phyloP scores from a whole-genome alignment of 2,329 filamentous ascomycete species.

The Alternaria viburni region DNA sequence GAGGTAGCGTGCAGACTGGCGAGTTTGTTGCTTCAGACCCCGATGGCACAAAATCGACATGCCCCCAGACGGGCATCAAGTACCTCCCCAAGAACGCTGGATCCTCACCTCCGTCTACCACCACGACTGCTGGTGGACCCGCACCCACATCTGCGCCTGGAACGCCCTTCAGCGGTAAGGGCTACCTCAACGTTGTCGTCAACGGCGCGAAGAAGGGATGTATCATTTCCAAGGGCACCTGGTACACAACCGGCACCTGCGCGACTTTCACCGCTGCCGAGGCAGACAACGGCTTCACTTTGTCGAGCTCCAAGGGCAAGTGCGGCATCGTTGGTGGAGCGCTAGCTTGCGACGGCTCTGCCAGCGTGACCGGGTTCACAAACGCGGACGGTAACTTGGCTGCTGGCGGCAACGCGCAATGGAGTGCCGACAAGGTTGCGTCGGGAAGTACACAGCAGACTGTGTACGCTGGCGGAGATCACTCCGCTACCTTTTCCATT shows the following conservation, averaged over 20 bases:
- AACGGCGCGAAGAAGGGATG: slow-evolving; percentile 64
- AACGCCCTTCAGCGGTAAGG: slow-evolving; percentile 62
- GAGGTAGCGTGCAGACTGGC: slow-evolving; percentile 65
- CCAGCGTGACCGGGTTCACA: slow-evolving; percentile 53
- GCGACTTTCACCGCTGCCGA: slow-evolving; percentile 67
- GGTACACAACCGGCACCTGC: slow-evolving; percentile 72
- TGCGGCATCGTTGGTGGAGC: slow-evolving; percentile 63
- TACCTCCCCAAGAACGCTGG: slow-evolving; percentile 65
- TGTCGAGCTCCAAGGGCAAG: slow-evolving; percentile 45
- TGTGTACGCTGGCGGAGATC: slow-evolving; percentile 50
- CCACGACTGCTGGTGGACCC: slow-evolving; percentile 36
- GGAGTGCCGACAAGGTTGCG: slow-evolving; percentile 53
- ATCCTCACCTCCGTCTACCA: slow-evolving; percentile 32
- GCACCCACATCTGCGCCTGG: slow-evolving; percentile 44
- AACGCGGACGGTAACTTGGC: slow-evolving; percentile 45
- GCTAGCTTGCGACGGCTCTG: slow-evolving; percentile 62
- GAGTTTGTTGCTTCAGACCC: slow-evolving; percentile 64
- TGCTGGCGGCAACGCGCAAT: slow-evolving; percentile 48
- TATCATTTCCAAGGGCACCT: slow-evolving; percentile 69
- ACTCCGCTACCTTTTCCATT: slow-evolving; percentile 43
- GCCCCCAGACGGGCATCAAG: slow-evolving; percentile 67
- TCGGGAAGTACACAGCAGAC: slow-evolving; percentile 52
- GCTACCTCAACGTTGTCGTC: slow-evolving; percentile 64
- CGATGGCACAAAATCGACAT: slow-evolving; percentile 66
- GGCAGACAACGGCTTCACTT: slow-evolving; percentile 34